Evolutionary conservation across 1,139 yeast genomes (phyloP).

Genomic region (Pneumocystis oryctolagi): DNA sequence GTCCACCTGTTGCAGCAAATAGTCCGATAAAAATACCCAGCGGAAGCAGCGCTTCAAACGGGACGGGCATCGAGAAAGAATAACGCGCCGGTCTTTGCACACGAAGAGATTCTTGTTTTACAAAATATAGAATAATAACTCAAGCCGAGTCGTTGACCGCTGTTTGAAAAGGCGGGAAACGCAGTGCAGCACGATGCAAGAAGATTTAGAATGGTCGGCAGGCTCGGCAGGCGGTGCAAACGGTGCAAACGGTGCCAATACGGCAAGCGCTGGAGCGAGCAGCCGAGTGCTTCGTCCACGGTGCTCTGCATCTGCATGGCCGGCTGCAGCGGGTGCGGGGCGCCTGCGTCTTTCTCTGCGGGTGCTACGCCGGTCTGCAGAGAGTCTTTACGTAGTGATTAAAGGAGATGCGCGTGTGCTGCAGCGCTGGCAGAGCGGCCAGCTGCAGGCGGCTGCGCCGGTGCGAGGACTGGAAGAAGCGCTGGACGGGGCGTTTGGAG

Average conservation of each 20-base stretch:
- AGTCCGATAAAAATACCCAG: slow-evolving; percentile 11
- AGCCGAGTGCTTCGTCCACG: neutral
- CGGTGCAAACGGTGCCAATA: too few species aligned
- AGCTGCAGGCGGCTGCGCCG: too few species aligned
- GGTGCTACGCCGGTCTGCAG: neutral
- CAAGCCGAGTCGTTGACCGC: neutral
- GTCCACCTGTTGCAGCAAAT: slow-evolving; percentile 10
- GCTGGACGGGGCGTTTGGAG: slow-evolving; percentile 45
- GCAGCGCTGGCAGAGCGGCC: neutral
- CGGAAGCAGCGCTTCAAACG: slow-evolving; percentile 11
- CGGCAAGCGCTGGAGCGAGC: too few species aligned
- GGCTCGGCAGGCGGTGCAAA: too few species aligned
- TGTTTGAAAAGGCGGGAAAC: too few species aligned
- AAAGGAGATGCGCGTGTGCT: neutral
- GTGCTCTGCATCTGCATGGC: neutral
- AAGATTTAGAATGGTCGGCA: too few species aligned
- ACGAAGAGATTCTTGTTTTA: too few species aligned
- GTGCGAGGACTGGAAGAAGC: slow-evolving; percentile 8
- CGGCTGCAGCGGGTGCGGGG: neutral
- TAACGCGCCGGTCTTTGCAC: too few species aligned
- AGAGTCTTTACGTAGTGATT: neutral
- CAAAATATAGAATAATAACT: neutral
- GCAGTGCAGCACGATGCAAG: too few species aligned
- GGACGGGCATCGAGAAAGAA: slow-evolving; percentile 6
- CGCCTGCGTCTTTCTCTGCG: neutral